Conservation (phyloP, 306 rosid genomes). For the Rubus parviflorus region DNA sequence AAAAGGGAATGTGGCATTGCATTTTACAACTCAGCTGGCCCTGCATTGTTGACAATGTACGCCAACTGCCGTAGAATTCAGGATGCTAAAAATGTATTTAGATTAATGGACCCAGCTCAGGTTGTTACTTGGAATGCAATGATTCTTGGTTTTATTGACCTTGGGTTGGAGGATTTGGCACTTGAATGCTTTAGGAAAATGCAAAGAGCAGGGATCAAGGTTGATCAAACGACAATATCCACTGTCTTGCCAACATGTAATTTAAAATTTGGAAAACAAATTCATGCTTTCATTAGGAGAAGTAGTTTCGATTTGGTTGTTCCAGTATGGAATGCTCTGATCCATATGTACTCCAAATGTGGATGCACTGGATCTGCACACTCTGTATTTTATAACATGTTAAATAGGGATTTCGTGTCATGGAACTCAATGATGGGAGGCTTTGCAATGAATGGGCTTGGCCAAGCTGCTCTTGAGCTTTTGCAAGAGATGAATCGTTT, state of each 20-base stretch:
- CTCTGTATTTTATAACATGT: conserved; percentile 45
- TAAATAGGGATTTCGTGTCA: conserved; percentile 36
- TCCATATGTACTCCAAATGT: conserved; percentile 41
- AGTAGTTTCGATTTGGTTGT: conserved; percentile 12
- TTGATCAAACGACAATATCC: conserved; percentile 42
- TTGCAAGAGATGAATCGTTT: conserved; percentile 40
- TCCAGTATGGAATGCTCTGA: conserved; percentile 43
- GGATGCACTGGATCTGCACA: conserved; percentile 43
- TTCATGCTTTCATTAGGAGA: conserved; percentile 38
- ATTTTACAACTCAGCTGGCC: conserved; percentile 51
- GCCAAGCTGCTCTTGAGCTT: conserved; percentile 40
- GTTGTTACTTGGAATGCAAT: conserved; percentile 55
- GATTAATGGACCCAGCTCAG: conserved; percentile 41
- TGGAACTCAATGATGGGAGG: conserved; percentile 58
- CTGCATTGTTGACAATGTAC: conserved; percentile 48
- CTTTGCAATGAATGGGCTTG: conserved; percentile 47
- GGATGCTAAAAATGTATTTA: conserved; percentile 34
- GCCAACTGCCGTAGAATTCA: conserved; percentile 28
- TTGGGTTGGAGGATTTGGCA: conserved; percentile 35
- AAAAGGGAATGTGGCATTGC: conserved; percentile 24
- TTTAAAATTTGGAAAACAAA: conserved; percentile 44
- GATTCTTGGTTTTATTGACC: conserved; percentile 41
- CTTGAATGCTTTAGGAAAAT: conserved; percentile 41
- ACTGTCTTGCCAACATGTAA: conserved; percentile 43
- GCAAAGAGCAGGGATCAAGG: conserved; percentile 31